phyloP scores from a whole-genome alignment of 1,284 basidiomycete genomes.

The Rhodotorula sp. region DNA sequence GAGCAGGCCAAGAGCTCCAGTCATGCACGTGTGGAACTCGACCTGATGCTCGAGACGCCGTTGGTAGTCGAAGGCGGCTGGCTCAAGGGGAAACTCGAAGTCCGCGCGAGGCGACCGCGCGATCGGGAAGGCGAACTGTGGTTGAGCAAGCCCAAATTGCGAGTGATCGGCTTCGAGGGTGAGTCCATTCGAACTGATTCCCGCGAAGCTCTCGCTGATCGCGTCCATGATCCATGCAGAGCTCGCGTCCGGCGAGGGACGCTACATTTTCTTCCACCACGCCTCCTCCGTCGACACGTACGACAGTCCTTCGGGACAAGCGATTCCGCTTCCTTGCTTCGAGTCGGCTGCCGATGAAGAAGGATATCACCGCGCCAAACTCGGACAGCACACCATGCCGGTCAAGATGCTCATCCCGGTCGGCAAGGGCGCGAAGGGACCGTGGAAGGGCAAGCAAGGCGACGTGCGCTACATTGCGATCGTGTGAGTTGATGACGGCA shows the following conservation, averaged over 20 bases:
- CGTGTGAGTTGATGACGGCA: conserved; percentile 56
- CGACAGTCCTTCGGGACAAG: conserved; percentile 47
- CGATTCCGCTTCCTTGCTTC: conserved; percentile 52
- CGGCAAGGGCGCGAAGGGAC: conserved; percentile 70
- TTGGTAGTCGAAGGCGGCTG: conserved; percentile 77
- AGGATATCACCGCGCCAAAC: conserved; percentile 60
- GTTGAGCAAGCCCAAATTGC: conserved; percentile 74
- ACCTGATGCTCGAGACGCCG: conserved; percentile 73
- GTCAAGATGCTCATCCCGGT: conserved; percentile 75
- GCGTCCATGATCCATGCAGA: conserved; percentile 44
- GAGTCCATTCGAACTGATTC: conserved; percentile 13
- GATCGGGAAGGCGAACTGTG: conserved; percentile 61
- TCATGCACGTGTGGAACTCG: conserved; percentile 77
- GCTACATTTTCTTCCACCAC: conserved; percentile 85
- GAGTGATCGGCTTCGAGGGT: conserved; percentile 84
- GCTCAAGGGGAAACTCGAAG: conserved; percentile 68
- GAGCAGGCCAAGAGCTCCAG: conserved; percentile 52
- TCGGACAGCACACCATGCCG: conserved; percentile 68
- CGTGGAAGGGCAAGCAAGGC: conserved; percentile 59
- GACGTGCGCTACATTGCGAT: conserved; percentile 81
- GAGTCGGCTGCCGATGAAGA: conserved; percentile 62
- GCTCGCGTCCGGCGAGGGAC: conserved; percentile 60
- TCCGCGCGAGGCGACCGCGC: conserved; percentile 63
- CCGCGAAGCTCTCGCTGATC: background rate
- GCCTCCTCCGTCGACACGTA: conserved; percentile 58